Conservation (phyloP, 176 grass and related monocot species). For the Musa beccarii region DNA sequence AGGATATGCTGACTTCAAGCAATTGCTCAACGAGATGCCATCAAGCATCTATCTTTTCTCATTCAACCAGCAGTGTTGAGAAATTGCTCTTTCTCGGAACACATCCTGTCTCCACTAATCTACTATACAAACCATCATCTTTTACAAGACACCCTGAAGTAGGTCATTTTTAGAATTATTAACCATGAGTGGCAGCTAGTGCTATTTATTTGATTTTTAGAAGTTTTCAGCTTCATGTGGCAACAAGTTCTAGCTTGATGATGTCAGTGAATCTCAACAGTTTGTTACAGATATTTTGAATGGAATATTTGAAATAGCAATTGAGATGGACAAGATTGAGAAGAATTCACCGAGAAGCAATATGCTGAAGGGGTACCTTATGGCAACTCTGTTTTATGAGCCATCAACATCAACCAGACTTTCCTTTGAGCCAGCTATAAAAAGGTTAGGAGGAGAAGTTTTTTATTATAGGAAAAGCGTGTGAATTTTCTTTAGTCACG, state of each 20-base stretch:
- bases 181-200: not conserved
- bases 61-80: no score
- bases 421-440: constrained; percentile 86
- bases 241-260: constrained; percentile 40
- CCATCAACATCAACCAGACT: constrained; percentile 81
- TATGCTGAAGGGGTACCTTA: constrained; percentile 69
- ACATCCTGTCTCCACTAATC: not conserved
- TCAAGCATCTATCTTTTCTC: not conserved
- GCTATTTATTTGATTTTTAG: not conserved
- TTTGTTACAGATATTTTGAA: constrained; percentile 52
- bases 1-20: not conserved
- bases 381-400: constrained; percentile 81
- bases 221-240: not conserved
- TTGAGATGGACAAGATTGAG: constrained; percentile 78
- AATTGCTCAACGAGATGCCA: not conserved
- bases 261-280: constrained; percentile 79
- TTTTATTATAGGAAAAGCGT: constrained; percentile 77
- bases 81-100: not conserved
- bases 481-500: constrained; percentile 90
- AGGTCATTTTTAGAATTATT: not conserved
- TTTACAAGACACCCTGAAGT: not conserved
- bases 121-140: not conserved
- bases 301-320: constrained; percentile 74
- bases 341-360: constrained; percentile 33
- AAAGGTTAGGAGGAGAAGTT: constrained; percentile 67